A percentile compares a stretch with the other conserved stretches of the same genome.
These are phyloP conservation scores for Puccinia novopanici DNA, from an alignment of 1,284 basidiomycete species.

Conservation along the genomic window DNA sequence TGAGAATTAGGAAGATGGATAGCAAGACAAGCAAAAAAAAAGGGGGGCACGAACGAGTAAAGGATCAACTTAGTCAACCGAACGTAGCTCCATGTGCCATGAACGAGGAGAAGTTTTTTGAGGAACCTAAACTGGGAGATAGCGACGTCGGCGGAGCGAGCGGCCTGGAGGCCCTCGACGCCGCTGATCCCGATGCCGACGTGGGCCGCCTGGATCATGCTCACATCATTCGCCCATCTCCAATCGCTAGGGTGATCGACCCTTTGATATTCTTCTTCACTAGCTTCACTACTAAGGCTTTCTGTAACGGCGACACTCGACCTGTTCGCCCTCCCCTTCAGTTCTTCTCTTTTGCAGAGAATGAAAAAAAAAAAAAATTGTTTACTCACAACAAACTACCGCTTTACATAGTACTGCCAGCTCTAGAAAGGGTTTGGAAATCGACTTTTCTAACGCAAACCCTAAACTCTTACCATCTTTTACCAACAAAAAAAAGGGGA, in stretches of 20 bases:
- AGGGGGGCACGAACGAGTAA: conserved; percentile 53
- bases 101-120: conserved; percentile 91
- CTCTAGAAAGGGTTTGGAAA: conserved; percentile 85
- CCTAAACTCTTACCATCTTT: conserved; percentile 87
- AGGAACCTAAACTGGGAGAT: conserved; percentile 98
- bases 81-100: conserved; percentile 97
- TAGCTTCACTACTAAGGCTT: conserved; percentile 95
- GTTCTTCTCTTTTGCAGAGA: neutral
- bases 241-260: conserved; percentile 86
- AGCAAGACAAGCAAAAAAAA: conserved; percentile 3
- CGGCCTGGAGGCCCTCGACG: conserved; percentile 96
- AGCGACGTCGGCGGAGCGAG: conserved; percentile 91
- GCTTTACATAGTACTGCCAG: conserved; percentile 98
- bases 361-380: neutral
- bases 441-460: conserved; percentile 88
- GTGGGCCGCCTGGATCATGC: conserved; percentile 68
- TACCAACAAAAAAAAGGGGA: conserved; percentile 77
- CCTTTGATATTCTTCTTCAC: conserved; percentile 95
- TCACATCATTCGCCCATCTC: conserved; percentile 68
- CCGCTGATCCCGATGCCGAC: conserved; percentile 98
- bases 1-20: conserved; percentile 1
- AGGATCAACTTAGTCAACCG: conserved; percentile 91
- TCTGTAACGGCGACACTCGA: conserved; percentile 95
- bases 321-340: neutral
- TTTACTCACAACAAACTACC: conserved; percentile 77